Evolutionary conservation across 495 filamentous ascomycete species (phyloP).

Genomic region (Tetracladium setigerum): DNA sequence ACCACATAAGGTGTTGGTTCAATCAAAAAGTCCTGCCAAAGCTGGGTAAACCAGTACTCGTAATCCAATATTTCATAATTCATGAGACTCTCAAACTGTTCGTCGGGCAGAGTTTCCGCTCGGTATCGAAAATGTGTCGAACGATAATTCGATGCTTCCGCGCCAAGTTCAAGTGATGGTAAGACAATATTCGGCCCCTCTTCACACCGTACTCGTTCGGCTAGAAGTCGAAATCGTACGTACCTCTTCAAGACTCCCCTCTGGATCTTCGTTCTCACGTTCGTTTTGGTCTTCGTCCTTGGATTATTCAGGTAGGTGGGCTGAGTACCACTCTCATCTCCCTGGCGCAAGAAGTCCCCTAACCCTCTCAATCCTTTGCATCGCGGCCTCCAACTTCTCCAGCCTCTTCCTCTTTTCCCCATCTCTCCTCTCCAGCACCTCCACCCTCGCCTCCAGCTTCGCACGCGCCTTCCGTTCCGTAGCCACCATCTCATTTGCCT

Average conservation of each 20-base stretch:
- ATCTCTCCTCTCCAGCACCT: conserved; percentile 61
- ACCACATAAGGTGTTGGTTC: conserved; percentile 19
- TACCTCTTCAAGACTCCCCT: conserved; percentile 10
- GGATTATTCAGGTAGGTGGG: not conserved
- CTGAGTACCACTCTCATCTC: conserved; percentile 4
- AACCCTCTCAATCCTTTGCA: conserved; percentile 70
- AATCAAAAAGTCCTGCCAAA: conserved; percentile 16
- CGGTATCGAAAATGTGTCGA: not conserved
- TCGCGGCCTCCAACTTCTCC: conserved; percentile 69
- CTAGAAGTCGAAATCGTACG: conserved; percentile 1
- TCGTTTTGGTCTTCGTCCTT: not conserved
- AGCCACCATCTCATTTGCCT: conserved; percentile 98
- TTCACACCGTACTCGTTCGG: not conserved
- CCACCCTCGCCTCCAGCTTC: conserved; percentile 68
- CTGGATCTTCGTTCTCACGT: not conserved
- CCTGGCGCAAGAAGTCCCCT: conserved; percentile 44
- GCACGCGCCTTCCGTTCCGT: conserved; percentile 74
- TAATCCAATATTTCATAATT: conserved; percentile 9
- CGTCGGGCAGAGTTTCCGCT: not conserved
- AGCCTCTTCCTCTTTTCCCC: conserved; percentile 61
- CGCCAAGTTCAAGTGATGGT: no score
- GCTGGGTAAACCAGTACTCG: conserved; percentile 11
- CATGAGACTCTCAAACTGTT: not conserved
- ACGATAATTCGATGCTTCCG: conserved; percentile 6
- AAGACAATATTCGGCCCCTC: not conserved